Base-by-base conservation (phyloP, 371 early-diverging fungal genomes). In the Apophysomyces trapeziformis region DNA sequence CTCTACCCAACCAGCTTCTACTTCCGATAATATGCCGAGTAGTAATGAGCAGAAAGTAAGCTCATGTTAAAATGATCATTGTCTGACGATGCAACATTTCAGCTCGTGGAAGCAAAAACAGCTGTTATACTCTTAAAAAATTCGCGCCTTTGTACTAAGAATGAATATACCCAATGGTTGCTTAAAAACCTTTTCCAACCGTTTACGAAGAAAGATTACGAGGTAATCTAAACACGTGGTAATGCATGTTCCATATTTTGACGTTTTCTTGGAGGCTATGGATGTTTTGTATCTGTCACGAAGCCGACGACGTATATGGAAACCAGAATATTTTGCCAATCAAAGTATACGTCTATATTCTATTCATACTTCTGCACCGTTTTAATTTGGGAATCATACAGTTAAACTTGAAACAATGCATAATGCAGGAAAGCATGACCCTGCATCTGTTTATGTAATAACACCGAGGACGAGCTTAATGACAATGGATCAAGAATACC, bases 401-500 rank as follows among this genome's bases (percentile, higher is more conserved):
- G 71, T 61, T 54, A 65, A 68, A 63, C 39, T 11, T 50, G 60
- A 32, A 26, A 54, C 14, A 60, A 14, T 13, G 21, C 54, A n/a
- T 9, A 50, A 50, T 50, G 54, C 54, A 50, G 54, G 54, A 21
- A 50, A 50, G 16, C 9, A 21, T 16, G 21, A 50, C 1, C 7
- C 54, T 50, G 54, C 54, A 50, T 50, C 50, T 11, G 47, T 56
- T 18, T 85, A 80, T 63, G 72, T 77, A 44, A 73, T 93, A 35
- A 89, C 88, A 41, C 90, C 92, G 1, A 77, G 86, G 44, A 90
- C 93, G 4, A 83, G 83, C 9, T 79, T 93, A 6, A 79, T 85
- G 67, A 80, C 85, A 11, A 67, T 91, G 57, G 75, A 83, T 54
- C 78, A 80, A 57, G 83, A 88, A 68, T 89, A 92, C 64, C 79